Evolutionary conservation across 2,329 filamentous ascomycete genomes (phyloP).

Genomic region (Aspergillus sp.): DNA sequence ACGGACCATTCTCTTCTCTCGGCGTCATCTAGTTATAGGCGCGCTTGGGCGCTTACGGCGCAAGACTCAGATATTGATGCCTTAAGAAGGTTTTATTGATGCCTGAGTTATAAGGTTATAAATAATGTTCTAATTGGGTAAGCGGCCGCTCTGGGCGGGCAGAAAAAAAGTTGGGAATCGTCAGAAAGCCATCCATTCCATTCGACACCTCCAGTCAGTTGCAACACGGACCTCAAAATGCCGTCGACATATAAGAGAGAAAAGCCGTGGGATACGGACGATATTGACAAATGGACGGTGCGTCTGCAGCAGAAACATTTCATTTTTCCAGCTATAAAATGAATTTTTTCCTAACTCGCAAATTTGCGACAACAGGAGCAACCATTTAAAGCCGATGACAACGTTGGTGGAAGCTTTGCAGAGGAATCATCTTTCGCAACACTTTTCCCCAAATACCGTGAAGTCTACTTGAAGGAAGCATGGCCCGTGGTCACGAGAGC

Average conservation of each 20-base stretch:
- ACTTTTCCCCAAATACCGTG: conserved; percentile 92
- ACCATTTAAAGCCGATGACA: conserved; percentile 77
- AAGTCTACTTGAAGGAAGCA: conserved; percentile 83
- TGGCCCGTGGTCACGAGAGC: conserved; percentile 88
- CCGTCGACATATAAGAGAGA: conserved; percentile 83
- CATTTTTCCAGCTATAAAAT: not conserved
- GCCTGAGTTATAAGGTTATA: conserved; percentile 5
- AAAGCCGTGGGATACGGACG: conserved; percentile 93
- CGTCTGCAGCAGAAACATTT: not conserved
- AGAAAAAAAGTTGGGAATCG: conserved; percentile 15
- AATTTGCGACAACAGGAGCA: conserved; percentile 52
- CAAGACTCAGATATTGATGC: not conserved
- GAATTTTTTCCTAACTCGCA: conserved; percentile 2
- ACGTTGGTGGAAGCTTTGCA: conserved; percentile 73
- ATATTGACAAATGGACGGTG: conserved; percentile 94
- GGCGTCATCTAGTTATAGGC: not conserved
- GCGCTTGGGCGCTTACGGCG: conserved; percentile 15
- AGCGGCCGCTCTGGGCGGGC: conserved; percentile 11
- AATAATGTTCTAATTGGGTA: conserved; percentile 10
- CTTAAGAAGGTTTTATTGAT: conserved; percentile 1
- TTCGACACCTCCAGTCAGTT: not conserved
- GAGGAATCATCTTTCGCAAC: conserved; percentile 84
- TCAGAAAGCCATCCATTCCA: not conserved
- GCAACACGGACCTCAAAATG: conserved; percentile 47
- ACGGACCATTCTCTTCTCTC: not conserved